Evolutionary conservation across 2,329 filamentous ascomycete genomes (phyloP).

Genomic region (Penicillium sp.): DNA sequence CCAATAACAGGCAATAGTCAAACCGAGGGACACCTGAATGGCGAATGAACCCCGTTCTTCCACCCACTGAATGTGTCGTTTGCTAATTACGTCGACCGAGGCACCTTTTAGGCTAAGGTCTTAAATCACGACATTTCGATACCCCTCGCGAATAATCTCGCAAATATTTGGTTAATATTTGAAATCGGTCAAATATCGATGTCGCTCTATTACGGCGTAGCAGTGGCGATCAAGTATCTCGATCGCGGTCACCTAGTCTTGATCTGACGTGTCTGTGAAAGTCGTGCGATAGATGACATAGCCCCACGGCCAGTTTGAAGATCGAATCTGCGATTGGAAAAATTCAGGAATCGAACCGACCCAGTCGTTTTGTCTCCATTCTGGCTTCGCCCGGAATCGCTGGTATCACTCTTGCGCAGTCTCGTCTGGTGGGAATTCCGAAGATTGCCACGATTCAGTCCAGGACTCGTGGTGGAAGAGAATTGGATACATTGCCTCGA

Average conservation of each 20-base stretch:
- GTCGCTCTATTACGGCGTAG: background rate
- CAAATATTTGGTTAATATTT: background rate
- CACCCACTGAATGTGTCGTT: constrained; percentile 8
- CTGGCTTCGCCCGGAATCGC: background rate
- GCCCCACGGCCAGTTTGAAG: background rate
- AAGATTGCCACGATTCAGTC: constrained; percentile 2
- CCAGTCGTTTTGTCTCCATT: background rate
- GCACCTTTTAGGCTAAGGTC: constrained; percentile 6
- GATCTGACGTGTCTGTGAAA: background rate
- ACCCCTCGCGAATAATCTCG: constrained; percentile 6
- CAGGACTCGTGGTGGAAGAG: constrained; percentile 4
- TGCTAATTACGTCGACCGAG: constrained; percentile 2
- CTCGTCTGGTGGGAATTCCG: background rate
- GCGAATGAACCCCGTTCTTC: background rate
- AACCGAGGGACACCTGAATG: background rate
- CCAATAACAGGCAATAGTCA: constrained; percentile 7
- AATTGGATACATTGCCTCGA: background rate
- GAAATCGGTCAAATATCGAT: background rate
- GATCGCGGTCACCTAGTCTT: constrained; percentile 2
- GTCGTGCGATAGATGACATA: background rate
- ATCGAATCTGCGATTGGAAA: background rate
- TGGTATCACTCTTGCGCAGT: background rate
- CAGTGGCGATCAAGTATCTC: constrained; percentile 9
- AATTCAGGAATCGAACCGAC: background rate
- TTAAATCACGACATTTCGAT: constrained; percentile 13